Percentiles rank a stretch among this genome's conserved stretches.
Conservation (phyloP, 2,329 filamentous ascomycete genomes). For the Pseudomassariella vexata region DNA sequence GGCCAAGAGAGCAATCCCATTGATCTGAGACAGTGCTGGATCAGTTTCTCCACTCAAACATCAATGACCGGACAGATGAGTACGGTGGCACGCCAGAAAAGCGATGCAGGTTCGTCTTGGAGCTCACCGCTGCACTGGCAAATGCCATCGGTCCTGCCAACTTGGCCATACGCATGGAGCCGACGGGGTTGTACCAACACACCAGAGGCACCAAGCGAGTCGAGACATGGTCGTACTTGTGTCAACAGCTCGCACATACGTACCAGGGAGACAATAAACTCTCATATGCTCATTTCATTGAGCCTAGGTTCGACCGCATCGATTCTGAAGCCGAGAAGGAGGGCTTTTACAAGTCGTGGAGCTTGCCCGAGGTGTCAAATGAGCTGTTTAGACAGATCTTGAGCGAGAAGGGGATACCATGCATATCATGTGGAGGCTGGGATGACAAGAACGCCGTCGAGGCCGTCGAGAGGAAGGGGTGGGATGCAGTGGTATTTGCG, state of each 20-base stretch:
- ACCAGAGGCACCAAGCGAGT: constrained; percentile 36
- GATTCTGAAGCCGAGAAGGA: constrained; percentile 26
- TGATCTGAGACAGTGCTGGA: constrained; percentile 3
- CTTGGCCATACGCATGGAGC: constrained; percentile 22
- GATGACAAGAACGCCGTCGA: constrained; percentile 20
- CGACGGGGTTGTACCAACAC: constrained; percentile 39
- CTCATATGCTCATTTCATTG: constrained; percentile 43
- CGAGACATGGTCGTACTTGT: constrained; percentile 41
- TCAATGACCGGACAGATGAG: constrained; percentile 21
- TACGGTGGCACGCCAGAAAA: constrained; percentile 26
- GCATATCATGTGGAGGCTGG: constrained; percentile 18
- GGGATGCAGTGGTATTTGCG: constrained; percentile 34
- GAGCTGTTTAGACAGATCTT: constrained; percentile 21
- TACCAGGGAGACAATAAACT: constrained; percentile 24
- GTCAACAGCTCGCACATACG: constrained; percentile 27
- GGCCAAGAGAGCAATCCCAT: no score
- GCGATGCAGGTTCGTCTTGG: constrained; percentile 23
- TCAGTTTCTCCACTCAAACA: constrained; percentile 16
- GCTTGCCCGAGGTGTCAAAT: constrained; percentile 20
- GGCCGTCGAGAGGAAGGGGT: constrained; percentile 16
- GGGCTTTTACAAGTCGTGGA: constrained; percentile 28
- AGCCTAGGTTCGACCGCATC: constrained; percentile 41
- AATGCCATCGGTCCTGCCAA: constrained; percentile 21
- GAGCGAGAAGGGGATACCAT: constrained; percentile 15
- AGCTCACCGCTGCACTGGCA: constrained; percentile 22